Percentiles rank a stretch among this genome's conserved stretches.
Conservation (phyloP, 2,329 filamentous ascomycete species). For the Beauveria australis region DNA sequence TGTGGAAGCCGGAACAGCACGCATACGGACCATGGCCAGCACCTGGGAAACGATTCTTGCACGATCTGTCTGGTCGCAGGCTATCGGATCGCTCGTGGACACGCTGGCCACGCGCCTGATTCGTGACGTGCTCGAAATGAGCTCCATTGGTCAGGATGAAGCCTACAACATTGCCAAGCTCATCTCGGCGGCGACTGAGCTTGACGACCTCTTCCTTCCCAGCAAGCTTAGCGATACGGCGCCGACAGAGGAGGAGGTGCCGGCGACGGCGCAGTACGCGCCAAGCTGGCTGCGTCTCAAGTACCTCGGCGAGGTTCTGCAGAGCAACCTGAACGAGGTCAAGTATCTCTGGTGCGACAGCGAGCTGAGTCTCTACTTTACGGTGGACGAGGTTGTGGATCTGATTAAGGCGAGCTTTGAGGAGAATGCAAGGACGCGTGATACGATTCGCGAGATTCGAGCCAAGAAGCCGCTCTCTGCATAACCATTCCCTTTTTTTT, state of each 20-base stretch:
- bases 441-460: constrained; percentile 50
- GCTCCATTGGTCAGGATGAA: constrained; percentile 54
- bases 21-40: constrained; percentile 44
- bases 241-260: constrained; percentile 32
- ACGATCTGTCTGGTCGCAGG: constrained; percentile 54
- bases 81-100: constrained; percentile 52
- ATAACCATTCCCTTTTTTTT: background rate
- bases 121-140: constrained; percentile 52
- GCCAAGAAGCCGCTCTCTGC: constrained; percentile 32
- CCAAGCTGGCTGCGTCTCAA: constrained; percentile 55
- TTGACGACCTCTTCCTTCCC: constrained; percentile 53
- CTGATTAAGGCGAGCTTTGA: constrained; percentile 57
- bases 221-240: constrained; percentile 25
- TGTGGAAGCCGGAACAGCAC: constrained; percentile 44
- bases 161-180: constrained; percentile 53
- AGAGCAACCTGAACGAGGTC: constrained; percentile 58
- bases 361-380: constrained; percentile 57
- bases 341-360: constrained; percentile 57
- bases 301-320: constrained; percentile 55
- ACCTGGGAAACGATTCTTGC: constrained; percentile 52
- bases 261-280: constrained; percentile 52
- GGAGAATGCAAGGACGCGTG: constrained; percentile 50
- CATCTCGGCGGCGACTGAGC: constrained; percentile 47
- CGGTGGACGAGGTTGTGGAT: constrained; percentile 52
- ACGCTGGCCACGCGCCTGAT: constrained; percentile 52